Evolutionary conservation across 371 early-diverging fungal genomes (phyloP), one percentile per base, ranked within the genome.

Genomic region (Batkoa obscura): DNA sequence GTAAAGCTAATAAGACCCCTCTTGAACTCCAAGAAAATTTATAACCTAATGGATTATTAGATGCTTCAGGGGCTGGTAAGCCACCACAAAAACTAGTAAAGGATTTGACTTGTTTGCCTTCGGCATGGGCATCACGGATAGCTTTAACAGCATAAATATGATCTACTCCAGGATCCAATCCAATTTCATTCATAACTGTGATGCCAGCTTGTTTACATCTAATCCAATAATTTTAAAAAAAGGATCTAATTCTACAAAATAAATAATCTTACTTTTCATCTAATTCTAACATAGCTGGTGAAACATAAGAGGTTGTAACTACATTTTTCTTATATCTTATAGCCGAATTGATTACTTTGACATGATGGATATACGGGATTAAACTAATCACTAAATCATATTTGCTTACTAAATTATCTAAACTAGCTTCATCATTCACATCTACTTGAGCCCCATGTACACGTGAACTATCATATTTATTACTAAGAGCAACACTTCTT

Each of bases 21-120:
- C 87, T 84, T 5, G 95, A 88, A 34, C 87, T 87, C 98, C 98
- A 98, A 62, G 86, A 85, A 74, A 98, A 98, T 72, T 98, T 98
- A 81, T 98, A 98, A 35, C 97, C 97, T 38, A 98, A 80, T 50
- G 98, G 97, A 66, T 94, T 96, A 78, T 89, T 83, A 54, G 88
- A 87, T 56, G 79, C 83, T 68, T 98, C 98, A 13, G 98, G 98
- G 33, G 97, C 98, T 12, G 98, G 98, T 55, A 98, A 78, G 46
- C 98, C 98, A 60, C 98, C 96, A 71, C 98, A 97, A 86, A 88
- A 97, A 5, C 92, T 91, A 54, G 86, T 74, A 71, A 96, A 98
- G 6, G 87, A 85, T 1, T 17, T 66, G 70, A 81, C 77, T 75
- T 91, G 88, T 57, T 94, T 94, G 52, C 90, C 91, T 59, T 76